Evolutionary conservation across 1,284 basidiomycete genomes (phyloP).

Genomic region (Malassezia equina): DNA sequence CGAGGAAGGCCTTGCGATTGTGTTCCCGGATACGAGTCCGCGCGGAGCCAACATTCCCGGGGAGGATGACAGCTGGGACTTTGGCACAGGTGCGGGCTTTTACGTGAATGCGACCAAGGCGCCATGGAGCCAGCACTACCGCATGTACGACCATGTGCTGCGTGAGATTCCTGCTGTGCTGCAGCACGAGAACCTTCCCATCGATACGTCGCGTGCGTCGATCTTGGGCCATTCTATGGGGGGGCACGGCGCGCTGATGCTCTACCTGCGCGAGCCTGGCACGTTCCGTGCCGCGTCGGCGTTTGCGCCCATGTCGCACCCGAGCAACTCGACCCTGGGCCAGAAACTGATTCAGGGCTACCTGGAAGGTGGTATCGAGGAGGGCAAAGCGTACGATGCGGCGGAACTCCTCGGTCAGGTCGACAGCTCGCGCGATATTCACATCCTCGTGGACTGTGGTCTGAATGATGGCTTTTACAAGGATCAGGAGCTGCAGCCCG

Average conservation of each 20-base stretch:
- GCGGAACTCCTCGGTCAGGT: slow-evolving; percentile 65
- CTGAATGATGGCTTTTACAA: slow-evolving; percentile 77
- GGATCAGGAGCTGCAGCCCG: slow-evolving; percentile 72
- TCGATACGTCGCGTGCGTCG: slow-evolving; percentile 28
- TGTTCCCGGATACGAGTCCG: slow-evolving; percentile 93
- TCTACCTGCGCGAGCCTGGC: slow-evolving; percentile 65
- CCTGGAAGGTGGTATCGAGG: slow-evolving; percentile 60
- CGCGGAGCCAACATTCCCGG: slow-evolving; percentile 79
- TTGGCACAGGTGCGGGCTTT: slow-evolving; percentile 46
- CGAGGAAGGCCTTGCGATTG: slow-evolving; percentile 62
- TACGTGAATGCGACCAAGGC: slow-evolving; percentile 43
- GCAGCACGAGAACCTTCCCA: slow-evolving; percentile 19
- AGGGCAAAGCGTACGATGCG: slow-evolving; percentile 74
- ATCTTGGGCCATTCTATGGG: slow-evolving; percentile 61
- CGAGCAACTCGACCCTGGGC: slow-evolving; percentile 78
- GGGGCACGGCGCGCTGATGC: slow-evolving; percentile 82
- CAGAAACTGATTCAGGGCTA: slow-evolving; percentile 86
- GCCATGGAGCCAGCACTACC: slow-evolving; percentile 37
- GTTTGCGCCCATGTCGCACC: slow-evolving; percentile 85
- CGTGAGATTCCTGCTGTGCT: slow-evolving; percentile 32
- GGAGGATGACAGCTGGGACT: slow-evolving; percentile 67
- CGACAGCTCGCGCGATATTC: slow-evolving; percentile 49
- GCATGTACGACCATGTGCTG: slow-evolving; percentile 38
- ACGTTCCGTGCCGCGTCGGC: slow-evolving; percentile 79
- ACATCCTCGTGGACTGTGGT: slow-evolving; percentile 51